These are phyloP conservation scores for Ettlia oleoabundans DNA, from an alignment of 139 green algal species.

Conservation along the genomic window DNA sequence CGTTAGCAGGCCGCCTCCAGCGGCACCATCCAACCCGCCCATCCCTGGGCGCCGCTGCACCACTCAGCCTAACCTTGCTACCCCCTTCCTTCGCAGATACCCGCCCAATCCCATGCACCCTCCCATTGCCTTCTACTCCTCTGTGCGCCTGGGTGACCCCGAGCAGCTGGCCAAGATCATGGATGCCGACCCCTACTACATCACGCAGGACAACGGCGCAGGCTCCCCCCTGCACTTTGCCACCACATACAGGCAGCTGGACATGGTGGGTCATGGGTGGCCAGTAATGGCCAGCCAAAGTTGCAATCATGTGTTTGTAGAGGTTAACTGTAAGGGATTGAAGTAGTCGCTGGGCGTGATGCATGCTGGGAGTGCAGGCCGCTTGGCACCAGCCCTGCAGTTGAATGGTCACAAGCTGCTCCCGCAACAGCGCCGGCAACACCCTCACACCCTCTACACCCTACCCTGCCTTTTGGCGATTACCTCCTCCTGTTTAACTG, in stretches of 20 bases:
- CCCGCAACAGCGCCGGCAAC: no score
- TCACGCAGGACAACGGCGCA: constrained; percentile 93
- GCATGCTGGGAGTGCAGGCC: neutral
- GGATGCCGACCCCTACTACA: constrained; percentile 87
- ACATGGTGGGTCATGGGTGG: constrained; percentile 77
- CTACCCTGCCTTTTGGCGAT: no score
- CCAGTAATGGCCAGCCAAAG: no score
- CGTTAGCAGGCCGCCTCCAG: no score
- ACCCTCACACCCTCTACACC: no score
- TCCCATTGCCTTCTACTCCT: constrained; percentile 87
- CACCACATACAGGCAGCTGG: constrained; percentile 91
- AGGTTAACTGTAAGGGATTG: no score
- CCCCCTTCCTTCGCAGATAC: constrained; percentile 52
- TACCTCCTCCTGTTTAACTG: no score
- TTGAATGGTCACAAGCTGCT: neutral
- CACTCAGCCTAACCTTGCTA: neutral
- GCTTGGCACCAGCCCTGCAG: neutral
- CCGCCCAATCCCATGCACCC: constrained; percentile 75
- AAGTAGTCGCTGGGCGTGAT: no score
- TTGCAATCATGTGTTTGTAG: no score
- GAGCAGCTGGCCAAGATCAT: constrained; percentile 89
- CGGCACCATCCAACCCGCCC: no score
- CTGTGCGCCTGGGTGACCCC: constrained; percentile 80
- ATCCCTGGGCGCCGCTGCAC: no score
- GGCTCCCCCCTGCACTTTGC: constrained; percentile 93